A percentile compares a stretch with the other conserved stretches of the same genome.
Evolutionary conservation across 495 filamentous ascomycete species (phyloP).

Genomic region (Xylaria cubensis): DNA sequence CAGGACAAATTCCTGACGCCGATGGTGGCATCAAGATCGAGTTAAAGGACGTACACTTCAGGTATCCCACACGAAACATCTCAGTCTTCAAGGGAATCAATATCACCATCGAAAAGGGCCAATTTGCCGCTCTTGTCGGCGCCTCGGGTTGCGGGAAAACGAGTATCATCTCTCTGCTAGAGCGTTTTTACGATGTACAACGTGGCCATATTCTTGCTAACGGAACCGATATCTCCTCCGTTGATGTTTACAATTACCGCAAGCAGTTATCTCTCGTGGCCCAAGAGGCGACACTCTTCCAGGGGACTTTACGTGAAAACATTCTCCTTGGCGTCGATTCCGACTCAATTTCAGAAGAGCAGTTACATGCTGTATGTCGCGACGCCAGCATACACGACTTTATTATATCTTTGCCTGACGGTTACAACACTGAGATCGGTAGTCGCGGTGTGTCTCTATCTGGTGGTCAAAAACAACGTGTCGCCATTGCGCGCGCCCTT

Average conservation of each 20-base stretch:
- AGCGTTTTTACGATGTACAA: conserved; percentile 69
- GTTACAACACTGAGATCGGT: conserved; percentile 69
- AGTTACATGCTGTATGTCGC: conserved; percentile 64
- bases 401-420: conserved; percentile 67
- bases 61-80: conserved; percentile 63
- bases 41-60: conserved; percentile 66
- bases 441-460: conserved; percentile 71
- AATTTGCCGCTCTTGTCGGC: conserved; percentile 76
- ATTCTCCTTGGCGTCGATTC: conserved; percentile 60
- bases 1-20: conserved; percentile 37
- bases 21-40: conserved; percentile 61
- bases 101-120: conserved; percentile 67
- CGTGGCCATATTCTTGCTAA: conserved; percentile 65
- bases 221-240: conserved; percentile 56
- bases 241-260: conserved; percentile 63
- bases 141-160: conserved; percentile 78
- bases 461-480: conserved; percentile 82
- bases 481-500: conserved; percentile 80
- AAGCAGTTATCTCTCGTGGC: conserved; percentile 65
- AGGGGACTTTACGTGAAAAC: conserved; percentile 66
- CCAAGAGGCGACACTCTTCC: conserved; percentile 67
- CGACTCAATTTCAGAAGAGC: conserved; percentile 55
- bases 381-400: conserved; percentile 74
- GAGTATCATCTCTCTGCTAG: conserved; percentile 72
- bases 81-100: conserved; percentile 62